Base-by-base conservation (phyloP, 305 asterid genomes). In the Ilex paraguariensis region DNA sequence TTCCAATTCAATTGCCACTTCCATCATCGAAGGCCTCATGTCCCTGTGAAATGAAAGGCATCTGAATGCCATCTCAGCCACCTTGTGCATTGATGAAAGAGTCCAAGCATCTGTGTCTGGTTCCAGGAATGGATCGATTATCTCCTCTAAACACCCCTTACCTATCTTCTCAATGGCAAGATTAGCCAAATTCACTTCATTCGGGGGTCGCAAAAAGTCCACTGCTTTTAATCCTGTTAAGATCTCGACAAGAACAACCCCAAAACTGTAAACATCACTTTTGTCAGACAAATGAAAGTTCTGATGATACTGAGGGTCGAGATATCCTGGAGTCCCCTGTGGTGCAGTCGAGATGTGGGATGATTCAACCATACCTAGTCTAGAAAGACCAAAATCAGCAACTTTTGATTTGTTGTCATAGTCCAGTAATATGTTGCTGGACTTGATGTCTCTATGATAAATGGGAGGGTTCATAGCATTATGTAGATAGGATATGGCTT, bases 11-110 rank as follows among this genome's bases (percentile, higher is more conserved):
- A 69, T 59, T 2, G 95, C 95, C 4, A 87, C 86, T 70, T 87
- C 92, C 83, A 82, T 82, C 90, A 87, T 87, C 1, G 85, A 70
- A 0, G 95, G 95, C 71, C 95, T 84, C 90, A 82, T 76, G 21
- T 87, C 95, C 60, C 85, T 70, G 55, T 87, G 85, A 44, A 80
- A 87, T 0, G 92, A 86, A 6, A 87, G 84, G 50, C 95, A 87
- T 49, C 92, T 68, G 56, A 87, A 87, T 5, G 90, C 95, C 84
- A 87, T 53, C 67, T 87, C 92, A 0, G 88, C 90, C 45, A 82
- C 92, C 64, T 73, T 82, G 12, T 82, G 79, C 11, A 84, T 32
- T 0, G 92, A 77, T 7, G 76, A 50, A 54, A 60, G 65, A 0
- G 76, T 69, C 94, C 84, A 73, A 0, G 67, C 57, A 63, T 84